Conservation (phyloP, 768 basidiomycete species). For the Naematelia encephala region DNA sequence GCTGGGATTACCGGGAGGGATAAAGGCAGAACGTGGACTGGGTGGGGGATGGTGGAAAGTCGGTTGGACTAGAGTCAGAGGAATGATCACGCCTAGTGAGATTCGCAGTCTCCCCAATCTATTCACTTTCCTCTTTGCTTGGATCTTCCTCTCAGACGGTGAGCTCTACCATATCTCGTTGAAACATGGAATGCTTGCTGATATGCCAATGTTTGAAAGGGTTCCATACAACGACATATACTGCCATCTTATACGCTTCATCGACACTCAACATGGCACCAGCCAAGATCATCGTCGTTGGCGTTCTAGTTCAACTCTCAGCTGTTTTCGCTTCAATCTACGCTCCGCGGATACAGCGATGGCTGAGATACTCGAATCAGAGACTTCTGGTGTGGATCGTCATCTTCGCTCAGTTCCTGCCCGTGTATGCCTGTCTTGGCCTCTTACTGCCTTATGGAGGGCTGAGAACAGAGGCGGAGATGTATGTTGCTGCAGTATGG, state of each 20-base stretch:
- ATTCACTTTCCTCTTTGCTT: conserved; percentile 84
- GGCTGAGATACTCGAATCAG: conserved; percentile 60
- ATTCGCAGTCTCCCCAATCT: conserved; percentile 73
- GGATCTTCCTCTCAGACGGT: conserved; percentile 94
- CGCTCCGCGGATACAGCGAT: conserved; percentile 71
- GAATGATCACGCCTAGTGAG: conserved; percentile 70
- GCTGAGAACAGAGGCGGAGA: conserved; percentile 73
- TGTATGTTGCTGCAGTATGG: conserved; percentile 76
- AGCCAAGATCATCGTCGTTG: conserved; percentile 72
- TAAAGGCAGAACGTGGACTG: conserved; percentile 3
- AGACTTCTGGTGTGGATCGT: conserved; percentile 67
- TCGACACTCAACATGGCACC: conserved; percentile 78
- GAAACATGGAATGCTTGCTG: background rate
- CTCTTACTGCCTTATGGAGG: conserved; percentile 63
- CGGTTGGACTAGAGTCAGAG: conserved; percentile 74
- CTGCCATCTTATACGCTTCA: conserved; percentile 87
- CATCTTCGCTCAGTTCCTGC: conserved; percentile 63
- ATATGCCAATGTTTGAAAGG: conserved; percentile 53
- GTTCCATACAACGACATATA: conserved; percentile 88
- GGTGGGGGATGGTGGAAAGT: conserved; percentile 41
- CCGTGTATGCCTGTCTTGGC: conserved; percentile 77
- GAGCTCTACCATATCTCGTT: conserved; percentile 30
- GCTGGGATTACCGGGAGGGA: conserved; percentile 63
- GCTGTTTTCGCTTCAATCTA: conserved; percentile 82
- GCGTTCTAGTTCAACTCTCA: conserved; percentile 65